A percentile compares a stretch with the other conserved stretches of the same genome.
These are phyloP conservation scores for Rhizoctonia solani DNA, from an alignment of 1,284 basidiomycete species.

Conservation along the genomic window DNA sequence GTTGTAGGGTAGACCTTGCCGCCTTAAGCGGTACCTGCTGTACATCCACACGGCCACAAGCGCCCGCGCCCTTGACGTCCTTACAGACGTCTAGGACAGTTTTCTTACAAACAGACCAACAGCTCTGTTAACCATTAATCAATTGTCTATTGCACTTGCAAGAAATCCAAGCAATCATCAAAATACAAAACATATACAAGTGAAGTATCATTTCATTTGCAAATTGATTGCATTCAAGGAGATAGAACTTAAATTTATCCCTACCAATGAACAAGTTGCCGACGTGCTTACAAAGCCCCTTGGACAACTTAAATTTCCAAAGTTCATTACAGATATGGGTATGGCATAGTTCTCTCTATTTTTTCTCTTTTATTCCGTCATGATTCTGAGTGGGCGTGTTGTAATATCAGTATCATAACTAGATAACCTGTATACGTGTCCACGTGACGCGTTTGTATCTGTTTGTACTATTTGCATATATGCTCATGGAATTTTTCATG, in stretches of 20 bases:
- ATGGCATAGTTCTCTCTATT: not conserved
- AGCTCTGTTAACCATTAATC: constrained; percentile 41
- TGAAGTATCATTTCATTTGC: constrained; percentile 42
- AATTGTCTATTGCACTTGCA: constrained; percentile 40
- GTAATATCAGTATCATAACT: too few relatives aligned
- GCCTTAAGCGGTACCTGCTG: too few relatives aligned
- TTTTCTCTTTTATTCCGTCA: not conserved
- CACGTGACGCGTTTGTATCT: too few relatives aligned
- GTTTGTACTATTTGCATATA: too few relatives aligned
- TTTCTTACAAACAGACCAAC: not conserved
- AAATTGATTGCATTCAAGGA: constrained; percentile 42
- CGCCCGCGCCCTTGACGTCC: too few relatives aligned
- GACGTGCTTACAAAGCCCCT: constrained; percentile 4
- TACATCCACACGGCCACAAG: too few relatives aligned
- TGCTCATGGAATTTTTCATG: too few relatives aligned
- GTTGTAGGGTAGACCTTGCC: too few relatives aligned
- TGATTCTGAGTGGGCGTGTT: not conserved
- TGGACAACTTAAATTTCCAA: not conserved
- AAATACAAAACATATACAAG: constrained; percentile 44
- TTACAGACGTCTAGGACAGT: too few relatives aligned
- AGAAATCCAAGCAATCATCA: constrained; percentile 40
- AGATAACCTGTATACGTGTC: too few relatives aligned
- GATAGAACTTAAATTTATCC: constrained; percentile 9
- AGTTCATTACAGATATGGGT: not conserved
- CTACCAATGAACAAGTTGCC: constrained; percentile 10